Evolutionary conservation across 164 flowering plant genomes (phyloP), one percentile per base, ranked within the genome.

Genomic region (Nymphaea thermarum): DNA sequence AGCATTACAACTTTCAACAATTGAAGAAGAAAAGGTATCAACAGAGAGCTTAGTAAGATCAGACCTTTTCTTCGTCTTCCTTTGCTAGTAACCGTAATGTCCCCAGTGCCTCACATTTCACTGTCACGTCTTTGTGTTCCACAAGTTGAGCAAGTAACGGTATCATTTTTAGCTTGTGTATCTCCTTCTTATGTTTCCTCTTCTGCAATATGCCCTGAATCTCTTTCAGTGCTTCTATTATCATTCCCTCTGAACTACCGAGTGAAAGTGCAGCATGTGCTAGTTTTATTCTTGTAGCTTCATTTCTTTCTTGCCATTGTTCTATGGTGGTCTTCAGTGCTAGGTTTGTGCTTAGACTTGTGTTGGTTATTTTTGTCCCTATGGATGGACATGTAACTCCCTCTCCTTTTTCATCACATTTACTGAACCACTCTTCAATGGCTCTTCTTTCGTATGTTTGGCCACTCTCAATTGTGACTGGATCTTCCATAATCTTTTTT

Each of bases 241-340:
- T 76, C 91, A 87, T 84, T 44, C 63, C 74, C 12, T 79, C 82
- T 43, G 96, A 82, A 69, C 84, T 81, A 25, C 83, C 89, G 43
- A 82, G 62, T 17, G 89, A 80, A 65, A 90, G 72, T 44, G 91
- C 90, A 63, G 91, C 82, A 36, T 83, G 78, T 0, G 84, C 81
- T 43, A 80, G 81, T 70, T 85, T 88, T 55, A 90, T 84, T 67
- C 84, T 76, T 41, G 83, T 80, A 41, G 76, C 78, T 67, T 86
- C 90, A 74, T 90, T 85, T 74, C 93, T 82, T 64, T 86, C 86
- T 73, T 73, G 80, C 96, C 96, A 88, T 73, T 84, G 82, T 65
- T 84, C 83, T 57, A 88, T 86, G 42, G 86, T 90, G 64, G 78
- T 79, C 78, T 83, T 90, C 41, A 88, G 71, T 66, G 93, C 90